Evolutionary conservation across 371 early-diverging fungal genomes (phyloP).

Genomic region (Rhizopus stolonifer): DNA sequence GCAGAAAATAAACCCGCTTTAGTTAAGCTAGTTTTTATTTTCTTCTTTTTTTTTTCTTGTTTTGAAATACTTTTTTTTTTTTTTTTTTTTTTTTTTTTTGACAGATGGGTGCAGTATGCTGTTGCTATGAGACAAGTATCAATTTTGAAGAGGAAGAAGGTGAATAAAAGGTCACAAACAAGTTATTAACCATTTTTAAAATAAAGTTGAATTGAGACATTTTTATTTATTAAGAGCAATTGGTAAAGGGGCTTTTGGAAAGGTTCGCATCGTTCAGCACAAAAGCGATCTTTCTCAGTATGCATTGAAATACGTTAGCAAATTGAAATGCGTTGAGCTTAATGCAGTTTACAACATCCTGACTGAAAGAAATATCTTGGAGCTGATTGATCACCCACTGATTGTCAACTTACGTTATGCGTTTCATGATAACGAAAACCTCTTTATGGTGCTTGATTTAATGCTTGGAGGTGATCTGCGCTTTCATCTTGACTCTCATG

Average conservation of each 20-base stretch:
- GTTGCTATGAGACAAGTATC: not conserved
- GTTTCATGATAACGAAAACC: constrained; percentile 77
- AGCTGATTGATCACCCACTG: constrained; percentile 48
- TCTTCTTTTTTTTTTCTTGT: not conserved
- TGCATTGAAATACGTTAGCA: constrained; percentile 62
- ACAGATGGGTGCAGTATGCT: not conserved
- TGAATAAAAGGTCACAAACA: too few species aligned
- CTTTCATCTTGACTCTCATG: constrained; percentile 69
- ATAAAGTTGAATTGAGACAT: constrained; percentile 53
- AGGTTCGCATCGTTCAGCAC: constrained; percentile 85
- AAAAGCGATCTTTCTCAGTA: constrained; percentile 56
- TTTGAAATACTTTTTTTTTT: not conserved
- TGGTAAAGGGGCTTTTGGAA: constrained; percentile 78
- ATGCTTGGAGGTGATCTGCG: constrained; percentile 89
- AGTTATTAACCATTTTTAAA: too few species aligned
- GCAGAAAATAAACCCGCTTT: not conserved
- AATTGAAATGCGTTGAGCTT: constrained; percentile 52
- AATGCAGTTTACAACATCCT: constrained; percentile 57
- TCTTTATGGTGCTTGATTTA: constrained; percentile 79
- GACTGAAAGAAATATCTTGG: constrained; percentile 53
- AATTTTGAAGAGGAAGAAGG: constrained; percentile 3
- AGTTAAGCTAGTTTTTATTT: too few species aligned
- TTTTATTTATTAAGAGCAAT: constrained; percentile 65
- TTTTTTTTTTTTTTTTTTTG: not conserved
- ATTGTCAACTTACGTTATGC: constrained; percentile 74